Percentiles rank a stretch among this genome's conserved stretches.
These are phyloP conservation scores for Linum usitatissimum DNA, from an alignment of 345 rosid species.

Conservation along the genomic window DNA sequence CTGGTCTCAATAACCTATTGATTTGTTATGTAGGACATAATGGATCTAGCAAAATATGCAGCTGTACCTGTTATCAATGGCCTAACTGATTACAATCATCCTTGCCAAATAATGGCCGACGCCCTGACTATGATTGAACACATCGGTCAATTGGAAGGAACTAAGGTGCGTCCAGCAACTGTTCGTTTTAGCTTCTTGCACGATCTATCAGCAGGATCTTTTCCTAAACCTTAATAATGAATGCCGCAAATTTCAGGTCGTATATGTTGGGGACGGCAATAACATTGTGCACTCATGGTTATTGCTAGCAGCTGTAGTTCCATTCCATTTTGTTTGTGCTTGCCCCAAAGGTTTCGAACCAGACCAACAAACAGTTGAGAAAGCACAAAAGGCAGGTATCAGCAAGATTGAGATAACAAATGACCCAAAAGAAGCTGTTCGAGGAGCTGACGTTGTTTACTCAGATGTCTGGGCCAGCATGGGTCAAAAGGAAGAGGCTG, in stretches of 20 bases:
- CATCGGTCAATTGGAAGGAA: slow-evolving; percentile 70
- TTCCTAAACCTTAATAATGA: no score
- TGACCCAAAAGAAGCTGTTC: slow-evolving; percentile 81
- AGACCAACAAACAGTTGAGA: slow-evolving; percentile 58
- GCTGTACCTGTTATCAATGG: slow-evolving; percentile 80
- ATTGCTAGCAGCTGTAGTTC: slow-evolving; percentile 77
- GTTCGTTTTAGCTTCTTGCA: not conserved
- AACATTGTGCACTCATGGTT: slow-evolving; percentile 96
- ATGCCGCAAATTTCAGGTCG: slow-evolving; percentile 45
- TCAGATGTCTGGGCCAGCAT: slow-evolving; percentile 98
- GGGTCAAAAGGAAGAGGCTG: slow-evolving; percentile 99
- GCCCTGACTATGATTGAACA: slow-evolving; percentile 94
- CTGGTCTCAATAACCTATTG: slow-evolving; percentile 2
- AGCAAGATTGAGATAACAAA: slow-evolving; percentile 84
- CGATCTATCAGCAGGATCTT: not conserved
- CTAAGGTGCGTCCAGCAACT: slow-evolving; percentile 46
- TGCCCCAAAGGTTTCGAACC: slow-evolving; percentile 90
- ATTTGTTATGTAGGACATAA: slow-evolving; percentile 53
- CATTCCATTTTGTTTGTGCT: slow-evolving; percentile 91
- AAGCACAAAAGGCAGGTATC: slow-evolving; percentile 62
- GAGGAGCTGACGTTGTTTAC: slow-evolving; percentile 92
- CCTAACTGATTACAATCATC: slow-evolving; percentile 88
- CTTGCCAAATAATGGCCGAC: slow-evolving; percentile 97
- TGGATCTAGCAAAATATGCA: slow-evolving; percentile 79
- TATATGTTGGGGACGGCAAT: slow-evolving; percentile 94